Evolutionary conservation across 345 rosid species (phyloP).

Genomic region (Salix arbutifolia): DNA sequence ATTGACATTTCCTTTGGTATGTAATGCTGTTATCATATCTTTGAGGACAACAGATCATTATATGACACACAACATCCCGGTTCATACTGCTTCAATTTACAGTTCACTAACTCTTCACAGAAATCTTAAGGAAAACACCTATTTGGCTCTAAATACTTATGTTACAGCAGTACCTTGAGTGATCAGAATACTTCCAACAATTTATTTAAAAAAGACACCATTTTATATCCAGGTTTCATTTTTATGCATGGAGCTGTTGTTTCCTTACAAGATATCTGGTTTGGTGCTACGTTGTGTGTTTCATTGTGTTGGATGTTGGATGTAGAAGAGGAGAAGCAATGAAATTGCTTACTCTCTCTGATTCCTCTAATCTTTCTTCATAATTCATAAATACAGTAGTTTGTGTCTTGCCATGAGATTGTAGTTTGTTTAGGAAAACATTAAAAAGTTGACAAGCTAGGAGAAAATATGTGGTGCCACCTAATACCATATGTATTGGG

Average conservation of each 20-base stretch:
- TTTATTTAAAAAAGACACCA: not conserved
- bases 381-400: not conserved
- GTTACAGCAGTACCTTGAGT: not conserved
- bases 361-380: not conserved
- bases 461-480: not conserved
- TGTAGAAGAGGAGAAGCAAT: not conserved
- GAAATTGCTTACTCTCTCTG: not conserved
- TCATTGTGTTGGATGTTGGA: no score
- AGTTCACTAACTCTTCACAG: not conserved
- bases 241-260: not conserved
- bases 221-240: not conserved
- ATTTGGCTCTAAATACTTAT: not conserved
- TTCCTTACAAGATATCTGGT: not conserved
- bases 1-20: slow-evolving; percentile 78
- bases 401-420: not conserved
- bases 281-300: not conserved
- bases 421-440: not conserved
- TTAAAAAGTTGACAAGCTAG: not conserved
- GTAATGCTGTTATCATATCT: not conserved
- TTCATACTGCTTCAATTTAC: not conserved
- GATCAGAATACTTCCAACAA: not conserved
- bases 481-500: not conserved
- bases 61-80: not conserved
- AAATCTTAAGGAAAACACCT: not conserved
- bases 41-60: not conserved